Percentiles rank a stretch among this genome's conserved stretches.
phyloP scores from a whole-genome alignment of 1,139 yeast genomes.

The Pichia sp. region DNA sequence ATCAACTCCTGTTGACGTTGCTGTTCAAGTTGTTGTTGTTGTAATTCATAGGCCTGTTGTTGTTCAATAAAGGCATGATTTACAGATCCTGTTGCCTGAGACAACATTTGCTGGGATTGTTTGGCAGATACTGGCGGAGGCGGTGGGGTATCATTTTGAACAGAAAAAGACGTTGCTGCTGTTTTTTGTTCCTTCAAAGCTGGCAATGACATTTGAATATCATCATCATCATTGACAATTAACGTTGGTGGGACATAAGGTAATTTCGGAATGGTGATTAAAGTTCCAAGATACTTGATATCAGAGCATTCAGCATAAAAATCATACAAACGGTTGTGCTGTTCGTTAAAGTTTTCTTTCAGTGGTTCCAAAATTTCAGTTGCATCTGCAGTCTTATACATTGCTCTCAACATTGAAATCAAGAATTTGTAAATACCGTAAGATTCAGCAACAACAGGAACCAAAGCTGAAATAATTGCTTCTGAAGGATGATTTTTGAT shows the following conservation, averaged over 20 bases:
- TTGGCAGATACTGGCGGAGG: neutral
- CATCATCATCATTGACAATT: slow-evolving; percentile 41
- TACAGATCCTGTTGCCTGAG: slow-evolving; percentile 29
- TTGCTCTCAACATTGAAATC: slow-evolving; percentile 85
- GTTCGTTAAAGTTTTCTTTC: slow-evolving; percentile 65
- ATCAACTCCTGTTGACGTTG: slow-evolving; percentile 42
- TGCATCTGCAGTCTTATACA: slow-evolving; percentile 56
- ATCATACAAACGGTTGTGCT: slow-evolving; percentile 71
- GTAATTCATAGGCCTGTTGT: slow-evolving; percentile 37
- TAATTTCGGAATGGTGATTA: slow-evolving; percentile 80
- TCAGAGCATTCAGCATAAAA: slow-evolving; percentile 89
- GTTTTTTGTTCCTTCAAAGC: slow-evolving; percentile 13
- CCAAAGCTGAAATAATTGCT: slow-evolving; percentile 79
- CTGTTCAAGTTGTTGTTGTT: slow-evolving; percentile 41
- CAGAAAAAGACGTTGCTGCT: slow-evolving; percentile 17
- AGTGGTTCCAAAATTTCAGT: slow-evolving; percentile 75
- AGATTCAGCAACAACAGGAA: slow-evolving; percentile 88
- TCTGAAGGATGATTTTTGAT: slow-evolving; percentile 39
- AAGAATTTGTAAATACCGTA: slow-evolving; percentile 88
- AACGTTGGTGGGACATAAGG: slow-evolving; percentile 64
- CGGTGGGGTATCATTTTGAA: slow-evolving; percentile 4
- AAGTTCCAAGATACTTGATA: slow-evolving; percentile 71
- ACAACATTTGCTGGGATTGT: slow-evolving; percentile 31
- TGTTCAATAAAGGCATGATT: slow-evolving; percentile 19
- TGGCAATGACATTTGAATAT: slow-evolving; percentile 19